Evolutionary conservation across 768 basidiomycete species (phyloP).

Genomic region (Pleurotus djamor): DNA sequence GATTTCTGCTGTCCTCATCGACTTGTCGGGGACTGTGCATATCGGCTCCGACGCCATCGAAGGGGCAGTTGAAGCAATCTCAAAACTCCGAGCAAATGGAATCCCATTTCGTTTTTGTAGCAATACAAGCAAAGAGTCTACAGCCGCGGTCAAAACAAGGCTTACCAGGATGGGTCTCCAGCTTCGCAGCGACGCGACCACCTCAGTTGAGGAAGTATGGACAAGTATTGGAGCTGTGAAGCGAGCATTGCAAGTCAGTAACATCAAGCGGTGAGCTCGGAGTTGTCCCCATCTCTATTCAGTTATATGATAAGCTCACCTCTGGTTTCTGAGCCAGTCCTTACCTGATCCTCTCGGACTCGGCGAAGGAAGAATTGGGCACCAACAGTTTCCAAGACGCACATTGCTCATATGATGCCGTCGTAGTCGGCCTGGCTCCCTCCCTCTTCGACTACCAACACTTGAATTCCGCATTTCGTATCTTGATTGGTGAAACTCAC

Average conservation of each 20-base stretch:
- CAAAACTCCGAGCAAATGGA: no score
- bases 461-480: conserved; percentile 66
- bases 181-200: conserved; percentile 16
- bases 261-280: conserved; percentile 34
- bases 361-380: conserved; percentile 41
- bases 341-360: conserved; percentile 52
- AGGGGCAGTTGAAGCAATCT: conserved; percentile 39
- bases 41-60: conserved; percentile 48
- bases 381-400: background rate
- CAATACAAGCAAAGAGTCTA: conserved; percentile 46
- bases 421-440: conserved; percentile 65
- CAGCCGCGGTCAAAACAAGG: conserved; percentile 33
- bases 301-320: conserved; percentile 2
- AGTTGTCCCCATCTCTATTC: background rate
- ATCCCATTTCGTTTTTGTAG: background rate
- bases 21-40: conserved; percentile 68
- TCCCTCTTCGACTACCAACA: conserved; percentile 45
- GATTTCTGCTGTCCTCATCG: conserved; percentile 56
- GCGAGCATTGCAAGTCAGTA: conserved; percentile 36
- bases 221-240: conserved; percentile 63
- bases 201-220: conserved; percentile 43
- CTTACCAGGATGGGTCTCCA: conserved; percentile 51
- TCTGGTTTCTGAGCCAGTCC: conserved; percentile 33
- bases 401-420: conserved; percentile 43
- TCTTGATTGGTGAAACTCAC: conserved; percentile 44